A percentile compares a stretch with the other conserved stretches of the same genome.
Evolutionary conservation across 805 yeast genomes (phyloP).

Genomic region (Debaryomyces prosopidis): DNA sequence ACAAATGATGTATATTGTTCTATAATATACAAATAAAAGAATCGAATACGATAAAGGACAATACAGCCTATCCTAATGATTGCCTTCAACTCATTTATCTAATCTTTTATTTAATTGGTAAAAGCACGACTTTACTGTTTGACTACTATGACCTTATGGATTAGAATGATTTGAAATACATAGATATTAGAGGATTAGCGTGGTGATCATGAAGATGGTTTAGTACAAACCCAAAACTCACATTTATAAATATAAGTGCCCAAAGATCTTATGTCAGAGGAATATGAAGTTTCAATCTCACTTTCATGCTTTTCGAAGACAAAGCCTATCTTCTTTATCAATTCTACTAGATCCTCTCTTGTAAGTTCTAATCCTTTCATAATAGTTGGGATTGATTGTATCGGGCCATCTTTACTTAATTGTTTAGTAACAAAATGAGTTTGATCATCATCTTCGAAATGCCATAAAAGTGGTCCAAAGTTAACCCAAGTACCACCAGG

Average conservation of each 20-base stretch:
- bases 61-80: neutral
- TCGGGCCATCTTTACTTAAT: conserved; percentile 19
- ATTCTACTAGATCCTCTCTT: conserved; percentile 50
- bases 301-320: conserved; percentile 43
- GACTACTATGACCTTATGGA: too few species aligned
- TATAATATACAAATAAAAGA: neutral
- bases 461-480: conserved; percentile 74
- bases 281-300: conserved; percentile 51
- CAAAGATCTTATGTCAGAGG: conserved; percentile 49
- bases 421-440: conserved; percentile 17
- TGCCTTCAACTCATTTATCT: neutral
- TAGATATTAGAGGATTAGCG: too few species aligned
- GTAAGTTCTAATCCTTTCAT: conserved; percentile 60
- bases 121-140: neutral
- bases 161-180: too few species aligned
- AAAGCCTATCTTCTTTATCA: conserved; percentile 54
- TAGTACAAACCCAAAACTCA: conserved; percentile 66
- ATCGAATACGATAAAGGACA: too few species aligned
- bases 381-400: conserved; percentile 31
- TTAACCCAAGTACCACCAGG: conserved; percentile 58
- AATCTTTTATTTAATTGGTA: neutral
- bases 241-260: conserved; percentile 61
- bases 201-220: conserved; percentile 8
- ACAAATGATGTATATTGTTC: neutral
- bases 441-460: conserved; percentile 55